Base-by-base conservation (phyloP, 768 basidiomycete species). In the Phlegmacium glaucopus region DNA sequence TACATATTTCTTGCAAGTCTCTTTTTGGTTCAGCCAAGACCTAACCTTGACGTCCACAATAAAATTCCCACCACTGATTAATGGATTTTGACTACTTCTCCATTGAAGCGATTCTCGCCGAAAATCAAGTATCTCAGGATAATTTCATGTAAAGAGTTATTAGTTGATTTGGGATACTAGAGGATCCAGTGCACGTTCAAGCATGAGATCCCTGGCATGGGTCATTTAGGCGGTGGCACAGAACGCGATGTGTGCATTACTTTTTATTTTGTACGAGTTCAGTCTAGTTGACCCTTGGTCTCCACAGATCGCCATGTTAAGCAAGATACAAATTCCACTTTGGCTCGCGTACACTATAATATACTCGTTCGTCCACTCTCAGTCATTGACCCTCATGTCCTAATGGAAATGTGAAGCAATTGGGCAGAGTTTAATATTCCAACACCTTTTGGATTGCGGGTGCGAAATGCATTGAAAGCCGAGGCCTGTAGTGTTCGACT, bases 1-100 rank as follows among this genome's bases (percentile, higher is more conserved):
- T 22, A 22, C 22, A 22, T 22, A 22, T 22, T n/a, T n/a, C n/a
- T n/a, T n/a, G n/a, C n/a, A n/a, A n/a, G n/a, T n/a, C n/a, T n/a
- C n/a, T n/a, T n/a, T n/a, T n/a, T n/a, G n/a, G n/a, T n/a, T n/a
- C n/a, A n/a, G n/a, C n/a, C n/a, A n/a, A n/a, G n/a, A n/a, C n/a
- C n/a, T n/a, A n/a, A n/a, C n/a, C n/a, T n/a, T n/a, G 22, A 22
- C 3, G 5, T 22, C 22, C 22, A 22, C 22, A 5, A 22, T 22
- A 22, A 22, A 22, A 22, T 22, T 22, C 15, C 42, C 41, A 22
- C 5, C 38, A 16, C 47, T 38, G 32, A 40, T 16, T 47, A 53
- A 94, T 94, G 92, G 90, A 94, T 49, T 75, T 85, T 59, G 91
- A 94, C 63, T 97, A 97, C 65, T 95, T 89, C 65, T 93, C 90